A percentile compares a stretch with the other conserved stretches of the same genome.
Conservation (phyloP, 371 early-diverging fungal species). For the Blakeslea trispora region DNA sequence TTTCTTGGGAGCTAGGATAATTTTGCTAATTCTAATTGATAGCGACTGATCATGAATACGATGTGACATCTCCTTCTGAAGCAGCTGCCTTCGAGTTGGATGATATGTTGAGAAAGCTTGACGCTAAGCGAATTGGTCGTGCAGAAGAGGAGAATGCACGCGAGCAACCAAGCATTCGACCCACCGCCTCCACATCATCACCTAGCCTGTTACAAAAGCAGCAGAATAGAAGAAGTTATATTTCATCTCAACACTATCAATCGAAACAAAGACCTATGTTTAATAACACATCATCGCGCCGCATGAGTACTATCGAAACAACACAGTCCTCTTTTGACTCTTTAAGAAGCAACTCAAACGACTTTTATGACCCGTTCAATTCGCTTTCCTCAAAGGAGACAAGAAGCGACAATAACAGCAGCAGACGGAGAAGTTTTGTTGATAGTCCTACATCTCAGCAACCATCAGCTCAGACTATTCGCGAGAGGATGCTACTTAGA, state of each 20-base stretch:
- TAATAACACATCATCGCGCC: constrained; percentile 5
- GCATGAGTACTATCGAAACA: constrained; percentile 12
- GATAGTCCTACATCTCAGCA: neutral
- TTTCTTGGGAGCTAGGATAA: too few species aligned
- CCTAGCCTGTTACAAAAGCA: constrained; percentile 14
- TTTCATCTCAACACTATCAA: constrained; percentile 5
- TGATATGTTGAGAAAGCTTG: constrained; percentile 23
- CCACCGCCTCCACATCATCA: constrained; percentile 21
- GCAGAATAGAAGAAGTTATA: constrained; percentile 17
- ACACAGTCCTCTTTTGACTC: neutral
- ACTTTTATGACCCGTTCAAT: constrained; percentile 26
- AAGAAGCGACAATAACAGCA: neutral
- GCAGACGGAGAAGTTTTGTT: neutral
- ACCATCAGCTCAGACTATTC: constrained; percentile 22
- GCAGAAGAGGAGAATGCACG: constrained; percentile 1
- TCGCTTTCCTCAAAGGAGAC: constrained; percentile 23
- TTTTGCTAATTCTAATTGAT: neutral
- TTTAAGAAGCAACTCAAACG: neutral
- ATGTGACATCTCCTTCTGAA: constrained; percentile 2
- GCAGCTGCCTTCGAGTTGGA: constrained; percentile 22
- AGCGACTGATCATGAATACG: constrained; percentile 7
- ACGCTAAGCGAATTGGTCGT: constrained; percentile 15
- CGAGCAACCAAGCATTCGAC: constrained; percentile 11
- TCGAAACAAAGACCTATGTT: neutral
- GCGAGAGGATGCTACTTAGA: constrained; percentile 20